Conservation (phyloP, 208 protist genomes). For the Acanthamoeba lenticulata region DNA sequence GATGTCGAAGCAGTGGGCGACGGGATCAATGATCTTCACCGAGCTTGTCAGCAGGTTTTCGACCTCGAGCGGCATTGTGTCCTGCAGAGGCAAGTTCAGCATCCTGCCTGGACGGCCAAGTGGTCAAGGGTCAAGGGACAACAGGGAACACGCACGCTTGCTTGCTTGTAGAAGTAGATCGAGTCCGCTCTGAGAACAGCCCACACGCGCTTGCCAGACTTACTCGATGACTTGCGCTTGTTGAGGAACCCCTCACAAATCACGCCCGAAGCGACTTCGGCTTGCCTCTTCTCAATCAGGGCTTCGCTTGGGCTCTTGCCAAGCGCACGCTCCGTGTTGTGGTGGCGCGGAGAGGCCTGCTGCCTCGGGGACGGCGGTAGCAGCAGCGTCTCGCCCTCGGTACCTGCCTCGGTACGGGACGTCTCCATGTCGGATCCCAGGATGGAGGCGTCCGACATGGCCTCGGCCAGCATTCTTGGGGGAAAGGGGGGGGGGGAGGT, state of each 20-base stretch:
- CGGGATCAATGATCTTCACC: not conserved
- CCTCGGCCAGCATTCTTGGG: not conserved
- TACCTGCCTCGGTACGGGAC: not conserved
- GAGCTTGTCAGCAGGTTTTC: conserved; percentile 40
- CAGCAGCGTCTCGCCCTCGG: not conserved
- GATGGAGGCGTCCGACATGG: not conserved
- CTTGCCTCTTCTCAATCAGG: not conserved
- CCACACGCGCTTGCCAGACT: conserved; percentile 30
- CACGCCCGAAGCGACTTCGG: not conserved
- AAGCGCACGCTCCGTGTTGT: not conserved
- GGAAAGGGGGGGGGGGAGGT: not conserved
- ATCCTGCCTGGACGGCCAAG: not conserved
- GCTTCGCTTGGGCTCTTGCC: not conserved
- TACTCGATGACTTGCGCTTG: not conserved
- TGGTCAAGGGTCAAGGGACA: no score
- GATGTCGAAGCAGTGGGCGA: conserved; percentile 13
- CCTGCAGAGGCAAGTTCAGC: not conserved
- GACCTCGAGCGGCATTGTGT: not conserved
- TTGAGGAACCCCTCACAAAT: conserved; percentile 14
- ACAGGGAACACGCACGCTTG: not conserved
- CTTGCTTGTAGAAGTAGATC: conserved; percentile 46
- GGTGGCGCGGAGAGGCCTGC: no score
- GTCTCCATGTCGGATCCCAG: not conserved
- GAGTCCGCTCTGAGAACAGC: not conserved
- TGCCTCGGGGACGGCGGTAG: not conserved